Evolutionary conservation across 1,139 yeast species (phyloP).

Genomic region (Dujonia santamariae): DNA sequence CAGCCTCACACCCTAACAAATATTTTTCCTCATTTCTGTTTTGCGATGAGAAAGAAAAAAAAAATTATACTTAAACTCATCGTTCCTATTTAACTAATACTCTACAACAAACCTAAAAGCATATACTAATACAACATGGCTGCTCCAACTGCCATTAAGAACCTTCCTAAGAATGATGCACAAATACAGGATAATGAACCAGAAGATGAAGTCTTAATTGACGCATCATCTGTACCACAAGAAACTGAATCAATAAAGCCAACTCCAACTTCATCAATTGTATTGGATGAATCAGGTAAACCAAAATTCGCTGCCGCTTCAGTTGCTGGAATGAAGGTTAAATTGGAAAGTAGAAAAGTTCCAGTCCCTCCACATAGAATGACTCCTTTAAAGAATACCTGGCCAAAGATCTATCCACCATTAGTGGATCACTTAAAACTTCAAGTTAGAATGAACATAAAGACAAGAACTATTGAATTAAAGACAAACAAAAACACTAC

Average conservation of each 20-base stretch:
- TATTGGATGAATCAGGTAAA: constrained; percentile 83
- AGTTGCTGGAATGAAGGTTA: constrained; percentile 63
- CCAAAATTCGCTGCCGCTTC: constrained; percentile 83
- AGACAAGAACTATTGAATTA: constrained; percentile 80
- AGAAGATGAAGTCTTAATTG: constrained; percentile 72
- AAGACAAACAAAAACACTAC: constrained; percentile 77
- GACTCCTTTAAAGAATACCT: constrained; percentile 82
- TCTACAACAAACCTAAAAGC: no score
- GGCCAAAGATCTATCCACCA: constrained; percentile 96
- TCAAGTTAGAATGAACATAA: constrained; percentile 93
- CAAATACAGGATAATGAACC: constrained; percentile 15
- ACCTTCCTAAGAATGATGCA: constrained; percentile 10
- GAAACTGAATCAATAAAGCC: constrained; percentile 14
- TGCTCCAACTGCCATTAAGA: constrained; percentile 67
- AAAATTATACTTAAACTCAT: no score
- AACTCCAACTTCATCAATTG: constrained; percentile 49
- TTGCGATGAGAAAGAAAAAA: no score
- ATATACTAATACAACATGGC: constrained; percentile 44
- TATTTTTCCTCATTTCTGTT: no score
- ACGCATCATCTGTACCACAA: constrained; percentile 44
- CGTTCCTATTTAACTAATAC: no score
- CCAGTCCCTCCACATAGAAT: constrained; percentile 96
- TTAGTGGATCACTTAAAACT: constrained; percentile 89
- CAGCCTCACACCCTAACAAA: no score
- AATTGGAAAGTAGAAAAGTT: constrained; percentile 81